A percentile compares a stretch with the other conserved stretches of the same genome.
phyloP scores from a whole-genome alignment of 2,329 filamentous ascomycete species.

The Fusarium anguioides region DNA sequence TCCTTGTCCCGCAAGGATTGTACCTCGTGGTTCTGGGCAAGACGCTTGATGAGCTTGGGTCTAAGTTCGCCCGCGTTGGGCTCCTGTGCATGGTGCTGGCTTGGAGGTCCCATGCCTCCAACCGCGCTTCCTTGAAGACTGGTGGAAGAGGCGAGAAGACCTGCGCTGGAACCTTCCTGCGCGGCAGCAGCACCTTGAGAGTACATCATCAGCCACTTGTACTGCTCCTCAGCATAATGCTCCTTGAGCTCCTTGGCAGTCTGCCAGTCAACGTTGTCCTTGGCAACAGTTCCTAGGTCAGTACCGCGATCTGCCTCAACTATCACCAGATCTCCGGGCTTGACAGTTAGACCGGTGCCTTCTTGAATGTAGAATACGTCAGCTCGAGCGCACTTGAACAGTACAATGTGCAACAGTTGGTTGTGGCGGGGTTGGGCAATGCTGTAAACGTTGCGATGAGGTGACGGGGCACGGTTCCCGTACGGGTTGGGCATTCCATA shows the following conservation, averaged over 20 bases:
- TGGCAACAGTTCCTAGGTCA: constrained; percentile 91
- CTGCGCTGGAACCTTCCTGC: constrained; percentile 69
- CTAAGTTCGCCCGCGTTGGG: constrained; percentile 81
- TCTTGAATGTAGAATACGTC: constrained; percentile 98
- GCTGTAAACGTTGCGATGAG: constrained; percentile 70
- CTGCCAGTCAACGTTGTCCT: constrained; percentile 88
- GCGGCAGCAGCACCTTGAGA: constrained; percentile 78
- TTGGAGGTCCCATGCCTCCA: constrained; percentile 81
- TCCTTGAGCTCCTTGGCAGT: constrained; percentile 90
- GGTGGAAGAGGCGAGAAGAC: constrained; percentile 72
- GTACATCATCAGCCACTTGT: constrained; percentile 99
- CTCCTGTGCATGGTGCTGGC: constrained; percentile 78
- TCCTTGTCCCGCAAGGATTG: constrained; percentile 92
- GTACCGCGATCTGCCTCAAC: constrained; percentile 97
- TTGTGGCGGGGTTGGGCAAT: constrained; percentile 71
- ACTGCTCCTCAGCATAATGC: constrained; percentile 93
- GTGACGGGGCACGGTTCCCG: constrained; percentile 65
- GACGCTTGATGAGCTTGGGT: constrained; percentile 95
- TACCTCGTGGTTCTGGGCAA: constrained; percentile 92
- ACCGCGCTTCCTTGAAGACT: constrained; percentile 76
- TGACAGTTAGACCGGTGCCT: constrained; percentile 90
- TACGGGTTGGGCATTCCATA: constrained; percentile 60
- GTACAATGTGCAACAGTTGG: constrained; percentile 85
- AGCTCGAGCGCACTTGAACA: constrained; percentile 95
- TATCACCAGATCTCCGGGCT: constrained; percentile 93